Percentiles rank a stretch among this genome's conserved stretches.
Evolutionary conservation across 2,329 filamentous ascomycete species (phyloP).

Genomic region (Rosellinia necatrix): DNA sequence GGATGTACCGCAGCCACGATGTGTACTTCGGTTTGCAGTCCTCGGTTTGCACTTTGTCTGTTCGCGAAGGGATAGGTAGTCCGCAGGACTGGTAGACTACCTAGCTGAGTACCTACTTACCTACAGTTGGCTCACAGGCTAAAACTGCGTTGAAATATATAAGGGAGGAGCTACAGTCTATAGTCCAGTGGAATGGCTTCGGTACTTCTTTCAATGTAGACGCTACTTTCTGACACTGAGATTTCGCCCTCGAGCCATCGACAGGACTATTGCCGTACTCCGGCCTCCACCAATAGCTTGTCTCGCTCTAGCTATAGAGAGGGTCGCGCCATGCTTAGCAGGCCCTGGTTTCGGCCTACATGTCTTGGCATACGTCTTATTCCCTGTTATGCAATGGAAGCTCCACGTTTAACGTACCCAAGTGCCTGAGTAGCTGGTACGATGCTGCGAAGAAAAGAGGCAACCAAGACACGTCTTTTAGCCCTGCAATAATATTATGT

Average conservation of each 20-base stretch:
- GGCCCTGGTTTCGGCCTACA: conserved; percentile 1
- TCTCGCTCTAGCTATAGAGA: conserved; percentile 19
- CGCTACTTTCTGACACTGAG: not conserved
- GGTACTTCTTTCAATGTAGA: not conserved
- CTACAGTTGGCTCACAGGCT: too few species aligned
- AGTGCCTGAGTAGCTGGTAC: not conserved
- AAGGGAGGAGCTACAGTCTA: not conserved
- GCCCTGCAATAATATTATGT: too few species aligned
- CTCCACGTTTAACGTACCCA: conserved; percentile 10
- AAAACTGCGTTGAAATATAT: not conserved
- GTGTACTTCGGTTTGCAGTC: too few species aligned
- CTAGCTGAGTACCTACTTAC: too few species aligned
- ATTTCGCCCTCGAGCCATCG: not conserved
- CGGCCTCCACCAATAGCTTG: conserved; percentile 10
- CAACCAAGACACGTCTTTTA: conserved; percentile 15
- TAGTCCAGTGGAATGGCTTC: not conserved
- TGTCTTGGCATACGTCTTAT: conserved; percentile 37
- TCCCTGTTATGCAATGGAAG: conserved; percentile 29
- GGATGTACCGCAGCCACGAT: too few species aligned
- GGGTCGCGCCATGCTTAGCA: conserved; percentile 16
- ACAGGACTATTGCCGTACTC: conserved; percentile 9
- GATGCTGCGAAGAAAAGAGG: conserved; percentile 5
- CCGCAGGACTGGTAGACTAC: too few species aligned
- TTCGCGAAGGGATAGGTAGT: too few species aligned
- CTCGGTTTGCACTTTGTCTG: too few species aligned